Conservation (phyloP, 805 yeast species). For the Spathaspora boniae region DNA sequence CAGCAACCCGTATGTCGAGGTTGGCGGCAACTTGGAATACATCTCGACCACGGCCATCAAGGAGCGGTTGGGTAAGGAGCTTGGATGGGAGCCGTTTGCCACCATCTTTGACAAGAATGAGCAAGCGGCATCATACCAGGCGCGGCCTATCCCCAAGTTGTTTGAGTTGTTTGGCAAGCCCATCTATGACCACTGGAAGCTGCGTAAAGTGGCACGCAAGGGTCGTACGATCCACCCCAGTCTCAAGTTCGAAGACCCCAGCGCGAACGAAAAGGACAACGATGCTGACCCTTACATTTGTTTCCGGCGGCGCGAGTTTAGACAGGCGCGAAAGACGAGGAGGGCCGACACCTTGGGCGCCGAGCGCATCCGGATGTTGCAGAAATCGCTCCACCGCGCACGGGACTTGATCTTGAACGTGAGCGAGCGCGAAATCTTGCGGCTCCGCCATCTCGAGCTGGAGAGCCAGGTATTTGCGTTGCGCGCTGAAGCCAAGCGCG, state of each 20-base stretch:
- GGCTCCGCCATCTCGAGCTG: constrained; percentile 55
- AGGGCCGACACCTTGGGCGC: constrained; percentile 89
- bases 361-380: constrained; percentile 72
- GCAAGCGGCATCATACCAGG: constrained; percentile 11
- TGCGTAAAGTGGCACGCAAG: constrained; percentile 61
- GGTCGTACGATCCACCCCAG: constrained; percentile 74
- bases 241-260: constrained; percentile 79
- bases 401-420: constrained; percentile 64
- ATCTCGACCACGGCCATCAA: constrained; percentile 58
- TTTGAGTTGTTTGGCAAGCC: constrained; percentile 58
- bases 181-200: constrained; percentile 80
- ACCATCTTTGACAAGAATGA: constrained; percentile 54
- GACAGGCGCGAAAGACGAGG: constrained; percentile 95
- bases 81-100: constrained; percentile 48
- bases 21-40: constrained; percentile 28
- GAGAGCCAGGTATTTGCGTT: constrained; percentile 70
- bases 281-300: constrained; percentile 94
- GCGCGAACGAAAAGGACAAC: constrained; percentile 68
- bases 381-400: constrained; percentile 74
- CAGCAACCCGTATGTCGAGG: constrained; percentile 22
- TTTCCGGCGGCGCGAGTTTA: constrained; percentile 90
- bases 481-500: constrained; percentile 65
- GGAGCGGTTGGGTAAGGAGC: constrained; percentile 51
- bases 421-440: constrained; percentile 68
- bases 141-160: constrained; percentile 47